Base-by-base conservation (phyloP, 2,329 filamentous ascomycete species). In the Aspergillus spinulosporus region DNA sequence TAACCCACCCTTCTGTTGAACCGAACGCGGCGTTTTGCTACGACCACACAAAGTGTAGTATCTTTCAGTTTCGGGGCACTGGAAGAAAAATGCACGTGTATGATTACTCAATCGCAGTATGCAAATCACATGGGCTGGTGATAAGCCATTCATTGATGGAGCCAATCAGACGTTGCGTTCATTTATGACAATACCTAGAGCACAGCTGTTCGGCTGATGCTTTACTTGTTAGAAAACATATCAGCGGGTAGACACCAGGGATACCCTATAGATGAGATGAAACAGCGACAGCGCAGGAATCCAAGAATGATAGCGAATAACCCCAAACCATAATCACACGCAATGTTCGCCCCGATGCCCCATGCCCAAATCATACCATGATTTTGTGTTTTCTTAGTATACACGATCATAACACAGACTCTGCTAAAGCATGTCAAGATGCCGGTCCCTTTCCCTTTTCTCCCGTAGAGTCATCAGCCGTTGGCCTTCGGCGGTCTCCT, bases 391-490 rank as follows among this genome's bases (percentile, higher is more conserved):
- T 66, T 59, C 59, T 68, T 67, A 74, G 69, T 74, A 68, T 74
- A 73, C 70, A 73, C 65, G 66, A 67, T 66, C 64, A 66, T 66
- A 64, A 64, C 61, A 59, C 62, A 65, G 65, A 63, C 46, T 60
- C 55, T 59, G 47, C 61, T 53, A 45, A 60, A 60, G 49, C 53
- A 64, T 56, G 63, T 69, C 66, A 74, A 62, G 68, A 73, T 60
- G 68, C 66, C 54, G 66, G 57, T 46, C 62, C 66, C 64, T 76
- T 78, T 55, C 68, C 70, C 66, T 76, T 77, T 54, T 77, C 77
- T 29, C 68, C 70, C 45, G 68, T 66, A 43, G 72, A 68, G 49
- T 80, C 77, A 48, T 80, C 78, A 60, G 74, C 71, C 53, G 71
- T 72, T 56, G 66, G 62, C 54, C 78, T 72, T 59, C 78, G 75